Evolutionary conservation across 768 basidiomycete genomes (phyloP).

Genomic region (Gelatoporia subvermispora): DNA sequence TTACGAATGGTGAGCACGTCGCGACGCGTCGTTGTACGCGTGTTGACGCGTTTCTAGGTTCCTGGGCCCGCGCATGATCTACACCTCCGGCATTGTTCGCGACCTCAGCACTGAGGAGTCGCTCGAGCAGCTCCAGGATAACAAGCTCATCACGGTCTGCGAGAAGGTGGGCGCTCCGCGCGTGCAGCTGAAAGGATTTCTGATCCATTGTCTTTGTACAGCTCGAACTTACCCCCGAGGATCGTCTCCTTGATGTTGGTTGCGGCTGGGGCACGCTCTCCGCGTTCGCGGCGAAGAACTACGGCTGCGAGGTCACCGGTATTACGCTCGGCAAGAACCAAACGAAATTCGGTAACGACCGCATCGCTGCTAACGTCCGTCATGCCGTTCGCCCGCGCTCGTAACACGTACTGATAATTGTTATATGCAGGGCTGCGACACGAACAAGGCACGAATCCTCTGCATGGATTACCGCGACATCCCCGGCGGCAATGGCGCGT

Average conservation of each 20-base stretch:
- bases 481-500: slow-evolving; percentile 67
- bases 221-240: slow-evolving; percentile 80
- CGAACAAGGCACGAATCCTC: slow-evolving; percentile 80
- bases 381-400: slow-evolving; percentile 17
- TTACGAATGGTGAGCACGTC: slow-evolving; percentile 65
- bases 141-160: slow-evolving; percentile 94
- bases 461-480: slow-evolving; percentile 94
- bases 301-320: slow-evolving; percentile 92
- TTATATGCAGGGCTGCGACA: slow-evolving; percentile 24
- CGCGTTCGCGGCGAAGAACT: slow-evolving; percentile 96
- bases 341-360: slow-evolving; percentile 85
- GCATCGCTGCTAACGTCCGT: slow-evolving; percentile 75
- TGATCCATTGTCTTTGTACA: slow-evolving; percentile 1
- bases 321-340: slow-evolving; percentile 91
- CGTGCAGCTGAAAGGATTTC: slow-evolving; percentile 23
- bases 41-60: slow-evolving; percentile 48
- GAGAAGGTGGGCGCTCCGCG: slow-evolving; percentile 68
- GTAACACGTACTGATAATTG: background rate
- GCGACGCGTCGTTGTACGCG: background rate
- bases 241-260: slow-evolving; percentile 81
- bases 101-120: slow-evolving; percentile 71
- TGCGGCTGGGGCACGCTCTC: slow-evolving; percentile 97
- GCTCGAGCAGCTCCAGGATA: slow-evolving; percentile 94
- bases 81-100: slow-evolving; percentile 87
- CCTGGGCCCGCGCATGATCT: slow-evolving; percentile 94